Evolutionary conservation across 805 yeast species (phyloP).

Genomic region (Ogataea henricii): DNA sequence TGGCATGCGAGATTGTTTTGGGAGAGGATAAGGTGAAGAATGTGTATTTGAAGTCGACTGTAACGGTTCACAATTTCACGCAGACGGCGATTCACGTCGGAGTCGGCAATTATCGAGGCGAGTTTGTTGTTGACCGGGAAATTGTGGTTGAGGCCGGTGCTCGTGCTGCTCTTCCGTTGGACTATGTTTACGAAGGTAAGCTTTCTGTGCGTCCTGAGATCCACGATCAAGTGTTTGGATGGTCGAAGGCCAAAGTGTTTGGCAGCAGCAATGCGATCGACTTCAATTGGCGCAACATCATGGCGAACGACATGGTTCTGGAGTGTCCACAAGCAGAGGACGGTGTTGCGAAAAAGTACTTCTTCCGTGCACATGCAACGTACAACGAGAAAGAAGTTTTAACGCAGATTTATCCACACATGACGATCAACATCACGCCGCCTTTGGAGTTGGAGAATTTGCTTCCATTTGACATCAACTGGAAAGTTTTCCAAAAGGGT

Average conservation of each 20-base stretch:
- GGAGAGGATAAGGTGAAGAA: conserved; percentile 78
- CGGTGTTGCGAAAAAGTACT: conserved; percentile 41
- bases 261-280: conserved; percentile 20
- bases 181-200: conserved; percentile 57
- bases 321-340: conserved; percentile 53
- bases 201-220: conserved; percentile 65
- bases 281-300: conserved; percentile 65
- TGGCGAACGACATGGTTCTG: conserved; percentile 52
- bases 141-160: conserved; percentile 55
- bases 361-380: conserved; percentile 71
- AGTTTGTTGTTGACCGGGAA: conserved; percentile 33
- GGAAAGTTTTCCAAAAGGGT: conserved; percentile 75
- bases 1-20: conserved; percentile 69
- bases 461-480: conserved; percentile 78
- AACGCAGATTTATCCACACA: conserved; percentile 77
- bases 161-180: conserved; percentile 72
- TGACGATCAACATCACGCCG: conserved; percentile 74
- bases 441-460: conserved; percentile 85
- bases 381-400: conserved; percentile 70
- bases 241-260: conserved; percentile 57
- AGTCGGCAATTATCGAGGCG: conserved; percentile 36
- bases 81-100: conserved; percentile 54
- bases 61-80: conserved; percentile 67
- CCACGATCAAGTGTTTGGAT: conserved; percentile 51
- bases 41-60: conserved; percentile 75